Percentiles rank a stretch among this genome's conserved stretches.
phyloP scores from a whole-genome alignment of 805 yeast genomes.

The Starmerella etchellsii region DNA sequence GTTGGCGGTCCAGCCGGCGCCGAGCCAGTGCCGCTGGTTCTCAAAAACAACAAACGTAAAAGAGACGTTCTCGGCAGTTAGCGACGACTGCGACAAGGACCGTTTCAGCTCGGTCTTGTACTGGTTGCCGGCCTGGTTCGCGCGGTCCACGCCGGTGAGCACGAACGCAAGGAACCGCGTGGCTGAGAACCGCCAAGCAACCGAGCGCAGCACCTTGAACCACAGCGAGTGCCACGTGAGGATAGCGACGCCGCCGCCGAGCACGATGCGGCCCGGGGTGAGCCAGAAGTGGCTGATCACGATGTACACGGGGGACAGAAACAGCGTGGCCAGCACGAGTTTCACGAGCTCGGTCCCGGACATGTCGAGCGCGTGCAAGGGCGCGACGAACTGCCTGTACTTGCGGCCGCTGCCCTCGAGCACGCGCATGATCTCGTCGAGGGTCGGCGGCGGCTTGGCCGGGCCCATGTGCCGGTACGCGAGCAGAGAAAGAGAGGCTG shows the following conservation, averaged over 20 bases:
- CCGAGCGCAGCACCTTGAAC: slow-evolving; percentile 67
- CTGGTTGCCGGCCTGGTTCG: slow-evolving; percentile 26
- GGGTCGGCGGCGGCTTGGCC: slow-evolving; percentile 67
- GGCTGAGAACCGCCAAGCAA: slow-evolving; percentile 70
- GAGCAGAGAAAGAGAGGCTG: slow-evolving; percentile 31
- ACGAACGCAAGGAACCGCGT: slow-evolving; percentile 65
- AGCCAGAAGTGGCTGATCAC: slow-evolving; percentile 53
- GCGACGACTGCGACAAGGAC: slow-evolving; percentile 1
- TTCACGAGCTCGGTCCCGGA: slow-evolving; percentile 69
- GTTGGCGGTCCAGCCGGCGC: slow-evolving; percentile 95
- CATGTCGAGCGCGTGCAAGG: slow-evolving; percentile 59
- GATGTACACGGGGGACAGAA: slow-evolving; percentile 75
- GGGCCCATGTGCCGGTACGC: slow-evolving; percentile 32
- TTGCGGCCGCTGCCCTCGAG: slow-evolving; percentile 63
- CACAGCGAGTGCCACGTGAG: slow-evolving; percentile 80
- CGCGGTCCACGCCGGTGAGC: slow-evolving; percentile 53
- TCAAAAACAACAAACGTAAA: slow-evolving; percentile 89
- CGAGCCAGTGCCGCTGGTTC: slow-evolving; percentile 94
- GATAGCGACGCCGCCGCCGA: slow-evolving; percentile 44
- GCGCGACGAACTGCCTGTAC: slow-evolving; percentile 63
- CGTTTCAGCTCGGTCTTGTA: slow-evolving; percentile 29
- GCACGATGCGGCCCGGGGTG: slow-evolving; percentile 54
- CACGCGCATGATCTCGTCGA: slow-evolving; percentile 73
- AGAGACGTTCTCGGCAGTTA: slow-evolving; percentile 1
- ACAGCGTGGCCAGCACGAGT: slow-evolving; percentile 67